phyloP scores from a whole-genome alignment of 23 red algal genomes.

The Gracilaria gracilis region DNA sequence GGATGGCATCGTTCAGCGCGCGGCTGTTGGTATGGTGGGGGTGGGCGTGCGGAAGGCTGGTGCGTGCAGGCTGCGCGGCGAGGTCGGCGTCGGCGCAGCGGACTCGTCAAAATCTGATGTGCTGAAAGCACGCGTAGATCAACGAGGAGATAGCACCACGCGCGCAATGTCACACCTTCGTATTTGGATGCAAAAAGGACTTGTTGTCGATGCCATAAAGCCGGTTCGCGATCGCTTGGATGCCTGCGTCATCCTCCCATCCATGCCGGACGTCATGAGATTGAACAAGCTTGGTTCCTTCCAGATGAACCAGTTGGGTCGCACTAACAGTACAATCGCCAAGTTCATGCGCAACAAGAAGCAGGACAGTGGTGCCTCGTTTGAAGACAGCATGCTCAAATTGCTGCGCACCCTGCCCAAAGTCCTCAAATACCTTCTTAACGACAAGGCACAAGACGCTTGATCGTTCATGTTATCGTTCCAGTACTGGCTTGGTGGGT shows the following conservation, averaged over 20 bases:
- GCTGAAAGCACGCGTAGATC: too few species aligned
- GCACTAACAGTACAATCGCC: slow-evolving; percentile 79
- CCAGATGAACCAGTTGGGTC: slow-evolving; percentile 86
- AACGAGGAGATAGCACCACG: too few species aligned
- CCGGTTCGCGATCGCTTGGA: slow-evolving; percentile 92
- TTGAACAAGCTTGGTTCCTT: slow-evolving; percentile 99
- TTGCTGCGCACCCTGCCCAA: slow-evolving; percentile 96
- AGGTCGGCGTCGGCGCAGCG: too few species aligned
- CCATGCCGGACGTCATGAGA: slow-evolving; percentile 98
- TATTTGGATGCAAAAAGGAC: neutral
- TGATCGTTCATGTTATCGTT: slow-evolving; percentile 97
- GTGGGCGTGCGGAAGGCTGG: too few species aligned
- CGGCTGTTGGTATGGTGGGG: neutral
- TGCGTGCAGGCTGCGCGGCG: too few species aligned
- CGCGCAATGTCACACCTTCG: too few species aligned
- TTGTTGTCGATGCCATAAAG: slow-evolving; percentile 86
- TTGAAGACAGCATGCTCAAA: slow-evolving; percentile 97
- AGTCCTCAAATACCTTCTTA: slow-evolving; percentile 99
- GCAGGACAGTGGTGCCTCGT: slow-evolving; percentile 87
- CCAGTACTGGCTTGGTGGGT: slow-evolving; percentile 99
- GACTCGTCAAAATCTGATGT: too few species aligned
- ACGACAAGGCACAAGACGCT: slow-evolving; percentile 99
- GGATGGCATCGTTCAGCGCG: neutral
- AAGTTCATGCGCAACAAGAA: slow-evolving; percentile 94
- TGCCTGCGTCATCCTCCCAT: slow-evolving; percentile 98